Evolutionary conservation across 768 basidiomycete genomes (phyloP).

Genomic region (Mycena kentingensis): DNA sequence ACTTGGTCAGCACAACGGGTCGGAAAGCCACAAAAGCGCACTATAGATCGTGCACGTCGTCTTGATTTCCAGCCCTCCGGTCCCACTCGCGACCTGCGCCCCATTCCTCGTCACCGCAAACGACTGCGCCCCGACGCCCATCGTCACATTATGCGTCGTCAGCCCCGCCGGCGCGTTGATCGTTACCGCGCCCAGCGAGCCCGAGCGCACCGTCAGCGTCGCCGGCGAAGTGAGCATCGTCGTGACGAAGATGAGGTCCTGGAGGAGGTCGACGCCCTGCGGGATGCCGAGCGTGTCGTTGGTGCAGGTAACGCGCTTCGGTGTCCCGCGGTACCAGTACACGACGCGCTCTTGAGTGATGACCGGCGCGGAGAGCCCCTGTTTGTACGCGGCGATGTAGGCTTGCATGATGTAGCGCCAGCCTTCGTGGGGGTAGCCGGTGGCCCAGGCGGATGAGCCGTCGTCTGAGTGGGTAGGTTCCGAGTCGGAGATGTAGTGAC

Average conservation of each 20-base stretch:
- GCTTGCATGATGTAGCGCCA: constrained; percentile 24
- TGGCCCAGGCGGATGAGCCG: constrained; percentile 22
- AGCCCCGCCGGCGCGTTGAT: constrained; percentile 1
- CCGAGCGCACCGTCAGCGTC: constrained; percentile 14
- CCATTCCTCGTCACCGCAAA: constrained; percentile 9
- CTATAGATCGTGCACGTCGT: constrained; percentile 7
- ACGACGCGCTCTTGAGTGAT: constrained; percentile 20
- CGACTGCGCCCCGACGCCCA: neutral
- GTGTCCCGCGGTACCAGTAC: constrained; percentile 25
- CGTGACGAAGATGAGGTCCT: constrained; percentile 13
- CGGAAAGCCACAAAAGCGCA: neutral
- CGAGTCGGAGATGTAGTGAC: constrained; percentile 35
- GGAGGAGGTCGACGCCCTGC: constrained; percentile 13
- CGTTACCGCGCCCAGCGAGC: constrained; percentile 6
- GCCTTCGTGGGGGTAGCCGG: constrained; percentile 21
- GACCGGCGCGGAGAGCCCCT: constrained; percentile 17
- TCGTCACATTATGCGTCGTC: constrained; percentile 3
- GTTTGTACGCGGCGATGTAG: constrained; percentile 24
- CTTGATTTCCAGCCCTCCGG: constrained; percentile 8
- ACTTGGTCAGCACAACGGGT: neutral
- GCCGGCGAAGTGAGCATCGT: constrained; percentile 8
- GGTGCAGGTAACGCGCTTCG: constrained; percentile 10
- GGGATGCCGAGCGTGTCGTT: constrained; percentile 15
- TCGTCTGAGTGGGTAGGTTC: constrained; percentile 22
- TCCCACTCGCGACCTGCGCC: neutral